Conservation (phyloP, 2,329 filamentous ascomycete genomes). For the Aquanectria penicillioides region DNA sequence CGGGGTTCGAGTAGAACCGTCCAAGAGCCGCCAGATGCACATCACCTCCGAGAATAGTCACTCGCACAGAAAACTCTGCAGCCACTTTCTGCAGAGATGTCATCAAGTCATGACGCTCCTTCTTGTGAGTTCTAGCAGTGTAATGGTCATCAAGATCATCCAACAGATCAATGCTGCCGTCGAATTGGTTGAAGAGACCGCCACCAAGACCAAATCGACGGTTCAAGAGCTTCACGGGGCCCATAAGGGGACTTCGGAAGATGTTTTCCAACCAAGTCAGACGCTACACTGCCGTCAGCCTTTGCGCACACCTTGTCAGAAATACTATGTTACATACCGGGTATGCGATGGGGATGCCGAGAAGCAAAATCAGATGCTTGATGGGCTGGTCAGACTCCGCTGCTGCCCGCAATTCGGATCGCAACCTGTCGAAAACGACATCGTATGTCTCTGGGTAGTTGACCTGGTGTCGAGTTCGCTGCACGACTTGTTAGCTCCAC, state of each 20-base stretch:
- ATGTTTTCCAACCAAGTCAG: slow-evolving; percentile 98
- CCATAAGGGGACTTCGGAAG: slow-evolving; percentile 85
- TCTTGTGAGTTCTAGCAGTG: slow-evolving; percentile 90
- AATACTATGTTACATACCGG: slow-evolving; percentile 64
- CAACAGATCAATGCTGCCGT: slow-evolving; percentile 90
- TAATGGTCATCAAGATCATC: slow-evolving; percentile 97
- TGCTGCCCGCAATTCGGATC: slow-evolving; percentile 76
- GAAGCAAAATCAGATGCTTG: slow-evolving; percentile 85
- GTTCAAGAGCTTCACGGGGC: slow-evolving; percentile 88
- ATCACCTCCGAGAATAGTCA: slow-evolving; percentile 93
- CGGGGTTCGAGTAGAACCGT: slow-evolving; percentile 92
- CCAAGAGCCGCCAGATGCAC: slow-evolving; percentile 93
- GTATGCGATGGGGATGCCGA: slow-evolving; percentile 89
- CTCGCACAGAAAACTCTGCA: slow-evolving; percentile 84
- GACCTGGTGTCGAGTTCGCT: slow-evolving; percentile 89
- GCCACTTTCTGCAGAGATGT: slow-evolving; percentile 85
- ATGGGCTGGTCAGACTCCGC: slow-evolving; percentile 77
- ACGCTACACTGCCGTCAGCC: slow-evolving; percentile 60
- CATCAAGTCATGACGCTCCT: slow-evolving; percentile 82
- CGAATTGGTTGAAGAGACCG: slow-evolving; percentile 91
- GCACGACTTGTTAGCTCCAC: slow-evolving; percentile 54
- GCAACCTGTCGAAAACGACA: slow-evolving; percentile 79
- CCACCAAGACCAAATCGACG: slow-evolving; percentile 88
- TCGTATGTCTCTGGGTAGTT: slow-evolving; percentile 95
- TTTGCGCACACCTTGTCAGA: background rate